These are phyloP conservation scores for Verticillium nubilum DNA, from an alignment of 2,329 filamentous ascomycete genomes.

Conservation along the genomic window DNA sequence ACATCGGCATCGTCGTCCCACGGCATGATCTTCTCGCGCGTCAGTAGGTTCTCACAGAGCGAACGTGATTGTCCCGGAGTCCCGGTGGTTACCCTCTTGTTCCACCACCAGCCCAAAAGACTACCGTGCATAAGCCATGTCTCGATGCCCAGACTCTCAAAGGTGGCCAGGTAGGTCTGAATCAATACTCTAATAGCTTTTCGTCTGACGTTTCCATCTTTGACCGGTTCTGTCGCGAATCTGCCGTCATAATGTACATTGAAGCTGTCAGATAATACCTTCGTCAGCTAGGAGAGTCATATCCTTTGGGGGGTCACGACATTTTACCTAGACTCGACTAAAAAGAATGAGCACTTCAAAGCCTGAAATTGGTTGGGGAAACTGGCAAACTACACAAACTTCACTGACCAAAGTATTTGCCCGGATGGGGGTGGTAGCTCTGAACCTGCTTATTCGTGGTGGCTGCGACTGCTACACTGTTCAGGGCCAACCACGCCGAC, in stretches of 20 bases:
- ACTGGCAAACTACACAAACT: neutral
- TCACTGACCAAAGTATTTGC: neutral
- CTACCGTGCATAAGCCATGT: slow-evolving; percentile 84
- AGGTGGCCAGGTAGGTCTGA: slow-evolving; percentile 66
- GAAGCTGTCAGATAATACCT: slow-evolving; percentile 11
- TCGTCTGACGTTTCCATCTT: slow-evolving; percentile 47
- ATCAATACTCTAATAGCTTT: slow-evolving; percentile 61
- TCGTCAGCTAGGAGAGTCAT: neutral
- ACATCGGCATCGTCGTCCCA: slow-evolving; percentile 78
- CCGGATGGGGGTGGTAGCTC: neutral
- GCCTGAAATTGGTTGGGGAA: no score
- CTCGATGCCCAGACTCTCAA: slow-evolving; percentile 60
- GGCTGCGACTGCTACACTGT: neutral
- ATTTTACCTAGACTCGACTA: neutral
- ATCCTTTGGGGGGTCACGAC: no score
- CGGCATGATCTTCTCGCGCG: slow-evolving; percentile 54
- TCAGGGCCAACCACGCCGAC: neutral
- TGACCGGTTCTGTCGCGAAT: slow-evolving; percentile 32
- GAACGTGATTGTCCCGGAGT: neutral
- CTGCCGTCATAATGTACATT: slow-evolving; percentile 29
- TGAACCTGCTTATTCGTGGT: neutral
- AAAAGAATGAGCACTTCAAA: neutral
- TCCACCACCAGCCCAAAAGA: slow-evolving; percentile 87
- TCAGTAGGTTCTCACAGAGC: neutral
- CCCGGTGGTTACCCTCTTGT: slow-evolving; percentile 36